Evolutionary conservation across 2,329 filamentous ascomycete species (phyloP), one percentile per base, ranked within the genome.

Genomic region (Albophoma yamanashiensis): DNA sequence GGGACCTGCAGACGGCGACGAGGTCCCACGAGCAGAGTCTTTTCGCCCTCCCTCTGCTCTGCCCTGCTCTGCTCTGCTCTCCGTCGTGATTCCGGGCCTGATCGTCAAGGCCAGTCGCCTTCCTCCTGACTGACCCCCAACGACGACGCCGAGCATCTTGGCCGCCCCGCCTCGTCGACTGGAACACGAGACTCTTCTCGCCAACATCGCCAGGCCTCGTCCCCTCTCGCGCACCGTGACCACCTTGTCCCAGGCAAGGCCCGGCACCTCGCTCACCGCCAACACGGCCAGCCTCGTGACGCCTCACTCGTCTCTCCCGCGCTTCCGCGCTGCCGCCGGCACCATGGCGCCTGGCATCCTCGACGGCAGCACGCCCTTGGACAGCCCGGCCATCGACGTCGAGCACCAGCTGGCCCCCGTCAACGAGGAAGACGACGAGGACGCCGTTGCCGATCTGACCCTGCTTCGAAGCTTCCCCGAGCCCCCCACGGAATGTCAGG

Each of bases 401-500:
- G 63, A 66, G 57, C 61, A 42, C 27, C 61, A 62, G 36, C 60
- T 66, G 59, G 64, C 61, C 27, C 62, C 61, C 43, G 67, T 63
- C 55, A 65, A 62, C 56, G 63, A 63, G 57, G 65, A 62, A 36
- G 62, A 72, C 50, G 68, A 71, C 34, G 72, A 75, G 57, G 68
- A 71, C 57, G 70, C 70, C 59, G 73, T 76, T 61, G 77, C 80
- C 64, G 75, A 77, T 57, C 72, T 82, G 52, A 78, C 79, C 43
- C 73, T 79, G 56, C 74, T 82, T 34, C 72, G 77, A 65, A 81
- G 76, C 69, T 74, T 78, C 64, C 78, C 76, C 58, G 75, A 78
- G 63, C 71, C 75, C n/a, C 76, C 78, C 20, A 68, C 74, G 39
- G 73, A 76, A 64, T 76, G 75, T 55, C 75, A 78, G 64, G 79